Percentiles rank a stretch among this genome's conserved stretches.
phyloP scores from a whole-genome alignment of 768 basidiomycete species.

The Tephrocybe rancida region DNA sequence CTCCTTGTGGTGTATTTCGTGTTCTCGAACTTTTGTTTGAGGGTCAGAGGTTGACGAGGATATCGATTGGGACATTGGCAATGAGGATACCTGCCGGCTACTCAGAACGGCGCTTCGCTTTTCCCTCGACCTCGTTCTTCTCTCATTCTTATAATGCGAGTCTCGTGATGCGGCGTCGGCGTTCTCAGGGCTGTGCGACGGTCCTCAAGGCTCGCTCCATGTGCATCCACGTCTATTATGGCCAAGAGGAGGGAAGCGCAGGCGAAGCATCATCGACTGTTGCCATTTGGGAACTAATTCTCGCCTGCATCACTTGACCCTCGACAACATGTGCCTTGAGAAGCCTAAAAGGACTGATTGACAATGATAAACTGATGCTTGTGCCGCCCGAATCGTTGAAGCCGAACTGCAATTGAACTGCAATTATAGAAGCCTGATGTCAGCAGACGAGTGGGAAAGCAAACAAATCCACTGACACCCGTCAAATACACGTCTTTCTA shows the following conservation, averaged over 20 bases:
- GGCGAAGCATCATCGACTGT: not conserved
- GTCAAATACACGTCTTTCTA: no score
- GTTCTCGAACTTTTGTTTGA: not conserved
- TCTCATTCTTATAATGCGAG: not conserved
- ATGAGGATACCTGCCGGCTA: not conserved
- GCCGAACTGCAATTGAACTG: not conserved
- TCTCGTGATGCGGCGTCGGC: not conserved
- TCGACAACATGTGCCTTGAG: not conserved
- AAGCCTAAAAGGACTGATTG: not conserved
- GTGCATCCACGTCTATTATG: not conserved
- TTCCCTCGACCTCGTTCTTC: not conserved
- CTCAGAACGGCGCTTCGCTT: not conserved
- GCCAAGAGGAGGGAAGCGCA: not conserved
- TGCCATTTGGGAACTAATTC: not conserved
- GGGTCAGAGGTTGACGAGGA: not conserved
- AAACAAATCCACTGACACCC: no score
- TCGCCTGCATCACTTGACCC: not conserved
- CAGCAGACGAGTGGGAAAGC: no score
- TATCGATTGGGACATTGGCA: not conserved
- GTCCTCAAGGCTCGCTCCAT: not conserved
- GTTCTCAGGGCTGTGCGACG: not conserved
- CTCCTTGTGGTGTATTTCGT: not conserved
- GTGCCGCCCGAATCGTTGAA: not conserved
- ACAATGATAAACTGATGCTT: no score
- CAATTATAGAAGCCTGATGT: not conserved